phyloP scores from a whole-genome alignment of 108 stramenopile genomes.

The Cafeteria roenbergensis region DNA sequence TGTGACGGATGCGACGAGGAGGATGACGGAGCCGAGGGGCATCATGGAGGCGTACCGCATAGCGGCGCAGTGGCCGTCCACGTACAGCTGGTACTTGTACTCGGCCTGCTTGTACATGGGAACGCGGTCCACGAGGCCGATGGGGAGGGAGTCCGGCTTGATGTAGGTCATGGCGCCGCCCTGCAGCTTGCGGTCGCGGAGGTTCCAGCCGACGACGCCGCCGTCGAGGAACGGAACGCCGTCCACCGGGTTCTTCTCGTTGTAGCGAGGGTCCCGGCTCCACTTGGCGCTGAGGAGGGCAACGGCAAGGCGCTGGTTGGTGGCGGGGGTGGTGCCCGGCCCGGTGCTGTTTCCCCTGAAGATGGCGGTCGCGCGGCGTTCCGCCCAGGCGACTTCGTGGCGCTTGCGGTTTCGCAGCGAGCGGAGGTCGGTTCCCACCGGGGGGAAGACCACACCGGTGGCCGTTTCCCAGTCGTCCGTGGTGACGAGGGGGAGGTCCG shows the following conservation, averaged over 20 bases:
- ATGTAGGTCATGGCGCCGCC: conserved; percentile 64
- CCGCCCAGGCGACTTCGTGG: conserved; percentile 80
- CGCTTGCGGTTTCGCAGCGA: conserved; percentile 88
- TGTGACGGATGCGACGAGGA: conserved; percentile 61
- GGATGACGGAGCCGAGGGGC: conserved; percentile 89
- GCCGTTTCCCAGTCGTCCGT: conserved; percentile 99
- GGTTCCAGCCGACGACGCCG: conserved; percentile 89
- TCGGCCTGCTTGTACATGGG: conserved; percentile 94
- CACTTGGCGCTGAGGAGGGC: conserved; percentile 10
- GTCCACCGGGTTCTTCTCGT: conserved; percentile 68
- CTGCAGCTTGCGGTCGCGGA: conserved; percentile 83
- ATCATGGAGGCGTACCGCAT: conserved; percentile 99
- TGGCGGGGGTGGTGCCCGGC: conserved; percentile 79
- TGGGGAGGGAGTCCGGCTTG: conserved; percentile 30
- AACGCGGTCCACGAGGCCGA: conserved; percentile 54
- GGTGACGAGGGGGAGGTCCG: conserved; percentile 95
- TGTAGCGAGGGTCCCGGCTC: conserved; percentile 36
- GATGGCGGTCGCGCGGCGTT: conserved; percentile 78
- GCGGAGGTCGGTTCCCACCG: conserved; percentile 81
- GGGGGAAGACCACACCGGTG: conserved; percentile 62
- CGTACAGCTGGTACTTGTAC: conserved; percentile 93
- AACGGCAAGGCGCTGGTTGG: conserved; percentile 86
- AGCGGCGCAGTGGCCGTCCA: conserved; percentile 97
- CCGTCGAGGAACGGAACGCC: conserved; percentile 83
- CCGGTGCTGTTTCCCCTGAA: conserved; percentile 98